Conservation (phyloP, 1,139 yeast genomes). For the Pichia sp. region DNA sequence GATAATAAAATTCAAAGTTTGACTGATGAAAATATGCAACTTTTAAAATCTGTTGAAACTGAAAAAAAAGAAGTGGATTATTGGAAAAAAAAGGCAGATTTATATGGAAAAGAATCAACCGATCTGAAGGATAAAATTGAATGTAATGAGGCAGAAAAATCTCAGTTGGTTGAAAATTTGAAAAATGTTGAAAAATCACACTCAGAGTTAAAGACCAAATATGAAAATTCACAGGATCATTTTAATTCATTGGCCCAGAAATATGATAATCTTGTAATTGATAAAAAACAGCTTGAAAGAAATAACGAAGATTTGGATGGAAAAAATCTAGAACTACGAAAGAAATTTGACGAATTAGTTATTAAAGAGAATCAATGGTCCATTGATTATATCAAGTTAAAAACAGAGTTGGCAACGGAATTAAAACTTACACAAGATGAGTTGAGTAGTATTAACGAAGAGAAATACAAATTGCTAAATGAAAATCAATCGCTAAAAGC, state of each 20-base stretch:
- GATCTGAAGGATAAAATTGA: neutral
- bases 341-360: neutral
- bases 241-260: neutral
- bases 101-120: neutral
- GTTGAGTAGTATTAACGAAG: neutral
- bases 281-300: neutral
- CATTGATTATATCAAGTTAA: neutral
- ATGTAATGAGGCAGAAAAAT: neutral
- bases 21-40: slow-evolving; percentile 1
- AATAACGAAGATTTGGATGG: neutral
- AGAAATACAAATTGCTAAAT: neutral
- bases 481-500: neutral
- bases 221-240: neutral
- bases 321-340: neutral
- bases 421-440: neutral
- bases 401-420: slow-evolving; percentile 3
- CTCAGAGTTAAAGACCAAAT: neutral
- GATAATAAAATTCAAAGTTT: slow-evolving; percentile 2
- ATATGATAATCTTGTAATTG: neutral
- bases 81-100: slow-evolving; percentile 4
- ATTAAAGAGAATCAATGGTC: slow-evolving; percentile 1
- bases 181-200: neutral
- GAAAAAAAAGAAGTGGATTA: neutral
- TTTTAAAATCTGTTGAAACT: neutral
- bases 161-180: neutral